These are phyloP conservation scores for Colletotrichum sp. DNA, from an alignment of 2,329 filamentous ascomycete species.

Conservation along the genomic window DNA sequence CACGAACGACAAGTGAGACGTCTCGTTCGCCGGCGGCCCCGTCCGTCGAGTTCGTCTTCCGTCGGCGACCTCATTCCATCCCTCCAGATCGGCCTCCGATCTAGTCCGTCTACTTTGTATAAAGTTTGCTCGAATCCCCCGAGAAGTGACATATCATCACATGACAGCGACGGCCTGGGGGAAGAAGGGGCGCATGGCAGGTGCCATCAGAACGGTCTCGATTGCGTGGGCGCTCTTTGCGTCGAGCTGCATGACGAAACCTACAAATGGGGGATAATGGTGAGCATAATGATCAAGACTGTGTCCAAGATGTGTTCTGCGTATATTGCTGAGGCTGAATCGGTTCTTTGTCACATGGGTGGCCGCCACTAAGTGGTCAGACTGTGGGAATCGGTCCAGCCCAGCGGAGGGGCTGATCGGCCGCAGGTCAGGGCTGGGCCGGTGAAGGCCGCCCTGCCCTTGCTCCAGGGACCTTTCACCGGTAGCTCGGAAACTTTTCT, in stretches of 20 bases:
- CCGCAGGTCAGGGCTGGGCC: background rate
- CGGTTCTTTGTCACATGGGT: background rate
- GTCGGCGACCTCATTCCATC: background rate
- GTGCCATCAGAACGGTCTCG: background rate
- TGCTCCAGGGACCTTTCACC: background rate
- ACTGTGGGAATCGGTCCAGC: slow-evolving; percentile 3
- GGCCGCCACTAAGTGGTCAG: slow-evolving; percentile 10
- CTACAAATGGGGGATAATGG: background rate
- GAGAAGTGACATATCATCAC: background rate
- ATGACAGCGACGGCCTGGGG: slow-evolving; percentile 1
- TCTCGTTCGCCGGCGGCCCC: background rate
- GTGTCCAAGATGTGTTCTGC: background rate
- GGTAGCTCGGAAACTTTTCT: background rate
- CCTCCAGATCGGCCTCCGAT: background rate
- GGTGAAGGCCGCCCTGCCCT: background rate
- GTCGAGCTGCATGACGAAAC: slow-evolving; percentile 12
- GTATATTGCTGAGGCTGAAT: background rate
- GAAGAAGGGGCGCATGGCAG: background rate
- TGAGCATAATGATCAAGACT: background rate
- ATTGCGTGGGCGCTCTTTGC: slow-evolving; percentile 4
- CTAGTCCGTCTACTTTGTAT: background rate
- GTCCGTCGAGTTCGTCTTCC: background rate
- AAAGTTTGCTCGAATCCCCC: background rate
- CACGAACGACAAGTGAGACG: background rate
- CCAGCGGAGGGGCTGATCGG: background rate